Percentiles rank a stretch among this genome's conserved stretches.
Conservation (phyloP, 1,284 basidiomycete genomes). For the Athelia sp. region DNA sequence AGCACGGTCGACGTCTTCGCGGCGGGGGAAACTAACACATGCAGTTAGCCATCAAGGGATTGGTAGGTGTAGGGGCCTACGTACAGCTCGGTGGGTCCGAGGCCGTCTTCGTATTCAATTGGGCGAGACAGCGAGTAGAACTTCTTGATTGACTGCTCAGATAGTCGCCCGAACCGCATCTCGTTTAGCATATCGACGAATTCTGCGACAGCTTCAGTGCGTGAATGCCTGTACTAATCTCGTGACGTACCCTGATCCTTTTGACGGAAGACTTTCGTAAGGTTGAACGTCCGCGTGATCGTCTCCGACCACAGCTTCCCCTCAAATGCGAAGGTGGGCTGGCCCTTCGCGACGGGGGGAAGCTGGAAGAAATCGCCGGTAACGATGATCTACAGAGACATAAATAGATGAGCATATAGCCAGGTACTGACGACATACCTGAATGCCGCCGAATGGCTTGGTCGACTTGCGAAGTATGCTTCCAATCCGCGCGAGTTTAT, state of each 20-base stretch:
- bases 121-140: slow-evolving; percentile 62
- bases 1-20: slow-evolving; percentile 78
- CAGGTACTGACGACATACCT: slow-evolving; percentile 43
- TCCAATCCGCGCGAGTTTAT: slow-evolving; percentile 79
- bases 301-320: slow-evolving; percentile 66
- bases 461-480: slow-evolving; percentile 49
- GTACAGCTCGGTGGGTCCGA: slow-evolving; percentile 79
- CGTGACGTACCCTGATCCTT: slow-evolving; percentile 50
- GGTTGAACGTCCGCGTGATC: slow-evolving; percentile 51
- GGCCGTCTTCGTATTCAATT: slow-evolving; percentile 62
- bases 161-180: slow-evolving; percentile 81
- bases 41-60: slow-evolving; percentile 16
- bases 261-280: slow-evolving; percentile 65
- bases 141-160: slow-evolving; percentile 45
- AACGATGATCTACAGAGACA: slow-evolving; percentile 56
- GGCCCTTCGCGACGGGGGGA: slow-evolving; percentile 73
- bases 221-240: slow-evolving; percentile 2
- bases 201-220: slow-evolving; percentile 33
- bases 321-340: slow-evolving; percentile 77
- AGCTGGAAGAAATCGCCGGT: slow-evolving; percentile 94
- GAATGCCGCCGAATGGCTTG: slow-evolving; percentile 84
- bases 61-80: no score
- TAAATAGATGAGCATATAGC: not conserved
- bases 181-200: slow-evolving; percentile 91
- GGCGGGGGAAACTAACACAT: slow-evolving; percentile 59